Percentiles rank a stretch among this genome's conserved stretches.
phyloP scores from a whole-genome alignment of 305 asterid species.

The Solanum chacoense region DNA sequence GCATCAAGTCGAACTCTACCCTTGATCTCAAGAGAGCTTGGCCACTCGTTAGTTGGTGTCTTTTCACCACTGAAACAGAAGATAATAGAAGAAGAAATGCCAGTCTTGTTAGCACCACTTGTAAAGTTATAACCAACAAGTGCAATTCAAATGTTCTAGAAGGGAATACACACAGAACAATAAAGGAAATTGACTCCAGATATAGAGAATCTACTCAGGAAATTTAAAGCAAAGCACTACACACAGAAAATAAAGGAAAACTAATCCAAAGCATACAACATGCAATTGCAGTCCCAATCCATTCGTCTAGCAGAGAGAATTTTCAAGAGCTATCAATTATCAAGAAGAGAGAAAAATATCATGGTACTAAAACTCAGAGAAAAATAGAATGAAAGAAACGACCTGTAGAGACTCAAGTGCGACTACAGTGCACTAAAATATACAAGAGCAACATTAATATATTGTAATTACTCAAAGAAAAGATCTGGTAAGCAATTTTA shows the following conservation, averaged over 20 bases:
- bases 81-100: constrained; percentile 12
- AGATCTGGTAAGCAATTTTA: background rate
- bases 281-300: background rate
- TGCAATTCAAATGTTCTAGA: background rate
- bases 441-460: background rate
- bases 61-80: constrained; percentile 74
- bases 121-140: background rate
- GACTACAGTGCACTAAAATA: background rate
- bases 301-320: background rate
- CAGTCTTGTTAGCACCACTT: background rate
- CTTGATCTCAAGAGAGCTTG: constrained; percentile 77
- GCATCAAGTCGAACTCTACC: constrained; percentile 96
- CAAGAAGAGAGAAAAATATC: background rate
- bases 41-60: constrained; percentile 74
- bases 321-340: background rate
- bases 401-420: background rate
- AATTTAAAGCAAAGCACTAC: background rate
- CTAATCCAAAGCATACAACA: background rate
- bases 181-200: background rate
- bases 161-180: background rate
- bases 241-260: background rate
- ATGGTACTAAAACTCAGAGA: background rate
- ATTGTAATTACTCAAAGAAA: background rate
- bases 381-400: background rate
- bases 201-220: background rate